Evolutionary conservation across 805 yeast species (phyloP), one percentile per base, ranked within the genome.

Genomic region (Millerozyma miso): DNA sequence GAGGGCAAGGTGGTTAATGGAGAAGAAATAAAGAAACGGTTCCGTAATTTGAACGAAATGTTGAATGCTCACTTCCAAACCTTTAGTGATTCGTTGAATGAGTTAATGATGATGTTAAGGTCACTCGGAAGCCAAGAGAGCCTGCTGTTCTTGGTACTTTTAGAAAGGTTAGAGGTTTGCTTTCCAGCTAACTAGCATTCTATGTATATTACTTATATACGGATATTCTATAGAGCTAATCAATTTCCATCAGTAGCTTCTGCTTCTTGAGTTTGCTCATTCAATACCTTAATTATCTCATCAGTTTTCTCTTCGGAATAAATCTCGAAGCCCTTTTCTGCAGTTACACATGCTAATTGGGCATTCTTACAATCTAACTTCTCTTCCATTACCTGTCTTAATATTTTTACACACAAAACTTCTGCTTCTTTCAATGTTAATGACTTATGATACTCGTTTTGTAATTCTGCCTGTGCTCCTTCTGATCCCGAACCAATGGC

Each of bases 361-460:
- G 96, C 96, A 63, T 93, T 93, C 53, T 85, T 86, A 43, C 95
- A 84, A 65, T 93, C 97, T 57, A 93, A 74, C 69, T 91, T 93
- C 68, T 93, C 99, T 72, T 93, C 99, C 99, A 93, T 93, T 37
- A 93, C 99, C 69, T 93, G 99, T 64, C 90, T 90, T 55, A 93
- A 76, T 43, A 88, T 86, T 70, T 89, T 90, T 59, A 93, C 76
- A 4, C 90, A 84, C 59, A 93, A 74, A 35, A 86, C 67, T 73
- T 93, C 98, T 6, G 98, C 99, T 62, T 95, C 99, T 52, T 82
- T 80, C 53, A 93, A 71, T 12, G 97, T 88, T 56, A 93, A 75
- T 16, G 96, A 87, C 52, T 84, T 84, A 68, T 91, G 98, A 69
- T 93, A 93, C 69, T 93, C 97, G 59, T 90, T 91, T 65, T 90